Evolutionary conservation across 306 rosid genomes (phyloP).

Genomic region (Hippophae tibetana): DNA sequence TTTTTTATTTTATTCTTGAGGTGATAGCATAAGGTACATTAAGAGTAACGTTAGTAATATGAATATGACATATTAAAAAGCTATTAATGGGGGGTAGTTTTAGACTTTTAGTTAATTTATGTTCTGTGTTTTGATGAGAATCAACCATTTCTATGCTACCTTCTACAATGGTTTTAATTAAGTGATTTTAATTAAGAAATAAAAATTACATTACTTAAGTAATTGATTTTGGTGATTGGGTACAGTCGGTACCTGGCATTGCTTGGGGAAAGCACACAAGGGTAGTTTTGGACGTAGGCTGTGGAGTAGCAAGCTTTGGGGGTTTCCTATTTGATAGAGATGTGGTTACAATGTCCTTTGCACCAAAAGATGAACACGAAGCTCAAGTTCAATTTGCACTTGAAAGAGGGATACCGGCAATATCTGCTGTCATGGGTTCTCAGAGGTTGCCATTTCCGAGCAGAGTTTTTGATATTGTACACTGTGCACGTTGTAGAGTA

Average conservation of each 20-base stretch:
- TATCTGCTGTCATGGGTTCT: constrained; percentile 95
- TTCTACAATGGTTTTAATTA: too few species aligned
- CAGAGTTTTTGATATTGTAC: constrained; percentile 60
- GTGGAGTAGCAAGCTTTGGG: constrained; percentile 93
- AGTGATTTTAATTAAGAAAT: neutral
- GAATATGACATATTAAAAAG: too few species aligned
- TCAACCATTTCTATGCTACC: too few species aligned
- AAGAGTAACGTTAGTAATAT: too few species aligned
- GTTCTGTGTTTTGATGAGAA: too few species aligned
- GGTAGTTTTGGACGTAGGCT: constrained; percentile 82
- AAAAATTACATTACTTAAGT: neutral
- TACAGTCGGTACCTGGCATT: constrained; percentile 57
- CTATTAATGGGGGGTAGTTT: too few species aligned
- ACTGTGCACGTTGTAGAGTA: constrained; percentile 87
- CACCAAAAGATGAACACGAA: constrained; percentile 95
- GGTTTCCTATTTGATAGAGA: constrained; percentile 82
- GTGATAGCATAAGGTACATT: too few species aligned
- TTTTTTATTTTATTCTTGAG: too few species aligned
- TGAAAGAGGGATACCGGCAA: constrained; percentile 89
- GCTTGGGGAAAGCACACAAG: constrained; percentile 72
- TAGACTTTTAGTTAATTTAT: too few species aligned
- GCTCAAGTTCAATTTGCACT: constrained; percentile 94
- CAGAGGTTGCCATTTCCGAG: constrained; percentile 78
- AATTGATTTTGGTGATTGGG: neutral
- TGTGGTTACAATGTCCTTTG: constrained; percentile 79